Conservation (phyloP, 2,329 filamentous ascomycete species). For the Calonectria hawksworthii region DNA sequence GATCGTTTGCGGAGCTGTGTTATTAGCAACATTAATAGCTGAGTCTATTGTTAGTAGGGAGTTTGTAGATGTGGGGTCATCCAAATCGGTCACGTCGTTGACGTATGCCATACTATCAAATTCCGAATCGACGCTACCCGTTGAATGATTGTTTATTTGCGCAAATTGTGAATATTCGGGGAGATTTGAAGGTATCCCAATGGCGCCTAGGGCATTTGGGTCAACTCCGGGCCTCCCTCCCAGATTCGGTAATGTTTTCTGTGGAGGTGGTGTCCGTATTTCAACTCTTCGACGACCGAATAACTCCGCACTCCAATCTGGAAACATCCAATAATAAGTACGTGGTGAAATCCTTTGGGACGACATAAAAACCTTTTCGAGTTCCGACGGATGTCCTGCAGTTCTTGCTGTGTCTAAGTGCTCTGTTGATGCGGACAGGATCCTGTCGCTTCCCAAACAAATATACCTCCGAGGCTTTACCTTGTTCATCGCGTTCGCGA, state of each 20-base stretch:
- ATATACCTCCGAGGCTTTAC: not conserved
- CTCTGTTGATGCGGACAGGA: not conserved
- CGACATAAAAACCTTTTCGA: not conserved
- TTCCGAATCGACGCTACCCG: too few species aligned
- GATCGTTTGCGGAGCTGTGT: too few species aligned
- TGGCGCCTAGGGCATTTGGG: too few species aligned
- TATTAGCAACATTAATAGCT: too few species aligned
- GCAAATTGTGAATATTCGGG: too few species aligned
- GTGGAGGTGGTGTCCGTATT: constrained; percentile 3
- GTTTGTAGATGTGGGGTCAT: too few species aligned
- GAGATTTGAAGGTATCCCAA: too few species aligned
- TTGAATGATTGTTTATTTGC: too few species aligned
- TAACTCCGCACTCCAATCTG: not conserved
- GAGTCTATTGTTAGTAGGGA: too few species aligned
- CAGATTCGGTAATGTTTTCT: not conserved
- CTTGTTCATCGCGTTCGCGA: not conserved
- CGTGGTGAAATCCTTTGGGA: too few species aligned
- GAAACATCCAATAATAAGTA: not conserved
- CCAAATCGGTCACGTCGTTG: too few species aligned
- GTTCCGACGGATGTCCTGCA: not conserved
- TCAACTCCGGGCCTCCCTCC: not conserved
- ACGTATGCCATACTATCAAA: too few species aligned
- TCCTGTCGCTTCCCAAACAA: not conserved
- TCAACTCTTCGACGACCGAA: not conserved
- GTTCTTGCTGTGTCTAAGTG: not conserved